phyloP scores from a whole-genome alignment of 768 basidiomycete genomes.

The Ramaria sp. region DNA sequence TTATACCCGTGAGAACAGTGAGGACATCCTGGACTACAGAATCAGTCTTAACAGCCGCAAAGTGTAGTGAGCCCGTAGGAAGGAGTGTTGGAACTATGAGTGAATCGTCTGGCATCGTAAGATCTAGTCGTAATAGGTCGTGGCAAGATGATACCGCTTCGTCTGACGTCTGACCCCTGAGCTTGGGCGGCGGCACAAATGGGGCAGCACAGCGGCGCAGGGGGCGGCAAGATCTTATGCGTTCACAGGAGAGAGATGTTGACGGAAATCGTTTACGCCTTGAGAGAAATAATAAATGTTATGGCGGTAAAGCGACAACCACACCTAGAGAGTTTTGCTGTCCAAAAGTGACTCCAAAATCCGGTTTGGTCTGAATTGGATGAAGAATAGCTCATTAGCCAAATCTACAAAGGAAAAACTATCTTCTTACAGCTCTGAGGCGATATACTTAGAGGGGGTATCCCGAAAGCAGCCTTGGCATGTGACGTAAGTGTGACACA shows the following conservation, averaged over 20 bases:
- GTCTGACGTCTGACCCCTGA: background rate
- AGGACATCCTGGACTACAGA: constrained; percentile 55
- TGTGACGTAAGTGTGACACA: too few species aligned
- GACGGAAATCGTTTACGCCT: too few species aligned
- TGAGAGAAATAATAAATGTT: too few species aligned
- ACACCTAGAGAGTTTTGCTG: too few species aligned
- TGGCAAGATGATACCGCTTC: background rate
- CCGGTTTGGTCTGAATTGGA: too few species aligned
- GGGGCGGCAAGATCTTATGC: background rate
- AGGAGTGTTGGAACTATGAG: constrained; percentile 51
- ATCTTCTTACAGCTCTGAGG: too few species aligned
- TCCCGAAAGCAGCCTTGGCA: too few species aligned
- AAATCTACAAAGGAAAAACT: too few species aligned
- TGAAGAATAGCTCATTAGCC: too few species aligned
- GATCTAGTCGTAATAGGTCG: constrained; percentile 2
- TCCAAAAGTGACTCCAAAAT: too few species aligned
- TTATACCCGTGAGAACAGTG: constrained; percentile 32
- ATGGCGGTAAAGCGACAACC: too few species aligned
- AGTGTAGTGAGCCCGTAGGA: constrained; percentile 48
- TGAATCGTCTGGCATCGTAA: constrained; percentile 30
- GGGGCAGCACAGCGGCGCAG: background rate
- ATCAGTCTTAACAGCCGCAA: constrained; percentile 43
- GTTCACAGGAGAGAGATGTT: background rate
- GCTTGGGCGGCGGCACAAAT: background rate
- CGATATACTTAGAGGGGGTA: too few species aligned